Evolutionary conservation across 108 stramenopile species (phyloP).

Genomic region (Skeletonema tropicum): DNA sequence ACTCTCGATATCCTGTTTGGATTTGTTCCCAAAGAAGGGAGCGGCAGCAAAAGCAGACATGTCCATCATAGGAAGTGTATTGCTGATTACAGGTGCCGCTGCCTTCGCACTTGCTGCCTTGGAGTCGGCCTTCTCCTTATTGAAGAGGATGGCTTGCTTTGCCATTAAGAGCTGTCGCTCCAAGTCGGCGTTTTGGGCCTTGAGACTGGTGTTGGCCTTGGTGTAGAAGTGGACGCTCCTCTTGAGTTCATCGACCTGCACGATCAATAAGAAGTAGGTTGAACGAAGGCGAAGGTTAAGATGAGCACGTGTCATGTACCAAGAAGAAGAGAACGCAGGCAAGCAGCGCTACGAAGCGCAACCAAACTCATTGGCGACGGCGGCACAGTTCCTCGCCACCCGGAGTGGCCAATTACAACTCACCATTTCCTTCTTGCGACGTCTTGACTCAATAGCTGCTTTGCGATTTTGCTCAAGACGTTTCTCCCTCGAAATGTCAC

Average conservation of each 20-base stretch:
- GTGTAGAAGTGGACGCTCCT: slow-evolving; percentile 80
- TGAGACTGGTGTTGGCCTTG: slow-evolving; percentile 69
- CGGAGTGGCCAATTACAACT: background rate
- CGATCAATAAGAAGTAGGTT: too few relatives aligned
- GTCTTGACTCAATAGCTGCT: slow-evolving; percentile 80
- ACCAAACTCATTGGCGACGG: background rate
- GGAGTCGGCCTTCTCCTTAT: background rate
- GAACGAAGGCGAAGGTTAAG: too few relatives aligned
- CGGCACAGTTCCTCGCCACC: background rate
- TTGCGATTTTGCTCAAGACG: slow-evolving; percentile 86
- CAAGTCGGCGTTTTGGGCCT: slow-evolving; percentile 79
- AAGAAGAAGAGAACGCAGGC: background rate
- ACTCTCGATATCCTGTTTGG: slow-evolving; percentile 7
- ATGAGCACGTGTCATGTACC: background rate
- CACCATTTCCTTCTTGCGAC: slow-evolving; percentile 81
- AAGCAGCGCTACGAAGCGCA: background rate
- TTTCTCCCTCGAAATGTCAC: slow-evolving; percentile 51
- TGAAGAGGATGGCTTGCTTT: slow-evolving; percentile 57
- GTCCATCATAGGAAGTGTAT: background rate
- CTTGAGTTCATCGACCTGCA: slow-evolving; percentile 77
- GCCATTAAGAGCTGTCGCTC: slow-evolving; percentile 67
- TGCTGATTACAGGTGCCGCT: background rate
- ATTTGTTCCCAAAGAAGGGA: background rate
- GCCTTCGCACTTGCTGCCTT: slow-evolving; percentile 7
- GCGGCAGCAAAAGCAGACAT: background rate